Evolutionary conservation across 257 asterid genomes (phyloP), one percentile per base, ranked within the genome.

Genomic region (Fraxinus pennsylvanica): DNA sequence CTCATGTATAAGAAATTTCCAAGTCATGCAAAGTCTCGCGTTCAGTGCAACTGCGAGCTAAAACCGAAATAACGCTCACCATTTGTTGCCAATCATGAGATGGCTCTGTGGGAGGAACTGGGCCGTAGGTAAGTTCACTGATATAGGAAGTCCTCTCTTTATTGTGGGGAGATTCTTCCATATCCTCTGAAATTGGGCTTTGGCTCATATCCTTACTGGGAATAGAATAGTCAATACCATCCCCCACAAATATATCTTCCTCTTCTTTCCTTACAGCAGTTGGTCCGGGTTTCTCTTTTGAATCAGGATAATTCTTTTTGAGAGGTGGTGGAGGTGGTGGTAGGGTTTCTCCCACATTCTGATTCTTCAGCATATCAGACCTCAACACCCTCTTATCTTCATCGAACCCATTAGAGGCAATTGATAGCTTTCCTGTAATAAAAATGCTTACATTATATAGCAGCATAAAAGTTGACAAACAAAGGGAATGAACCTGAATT

Each of bases 141-240:
- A 91, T 89, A 87, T 90, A 89, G 74, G 94, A 71, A 38, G 86
- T 68, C 83, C 83, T 90, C 87, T 91, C 99, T 81, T 90, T 94
- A 84, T 88, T 90, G 75, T 96, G 92, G 78, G 99, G 99, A 83
- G 98, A 96, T 86, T 96, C 99, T 84, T 96, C 97, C 99, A 96
- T 96, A 81, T 96, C 98, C 90, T 96, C 98, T 2, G 97, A 93
- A 76, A 92, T 67, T 72, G 99, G 99, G 81, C 98, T 93, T 84
- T 92, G 97, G 90, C 88, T 92, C 94, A 91, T 89, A 82, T 93
- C 99, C 87, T 86, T 90, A 85, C 91, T 84, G 17, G 97, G 97
- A 81, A 96, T 81, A 32, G 91, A 74, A 79, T 92, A 96, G 80
- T 96, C 97, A 70, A 90, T 72, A 14, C 99, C 99, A 30, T 93